Base-by-base conservation (phyloP, 306 rosid species). In the Dalbergia cultrata region DNA sequence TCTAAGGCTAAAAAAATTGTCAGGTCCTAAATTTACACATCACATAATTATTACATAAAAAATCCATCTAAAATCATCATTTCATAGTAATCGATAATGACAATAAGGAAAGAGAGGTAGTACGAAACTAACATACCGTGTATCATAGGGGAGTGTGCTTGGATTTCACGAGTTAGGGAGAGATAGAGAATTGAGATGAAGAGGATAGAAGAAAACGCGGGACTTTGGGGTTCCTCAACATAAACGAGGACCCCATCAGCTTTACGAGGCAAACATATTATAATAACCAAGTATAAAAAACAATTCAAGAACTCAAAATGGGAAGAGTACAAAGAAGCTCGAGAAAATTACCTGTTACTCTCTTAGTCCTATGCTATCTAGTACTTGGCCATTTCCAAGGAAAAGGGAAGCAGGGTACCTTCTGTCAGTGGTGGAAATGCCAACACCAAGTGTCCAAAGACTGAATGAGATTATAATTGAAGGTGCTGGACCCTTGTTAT, bases 361-460 rank as follows among this genome's bases (percentile, higher is more conserved):
- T n/a, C n/a, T n/a, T n/a, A n/a, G 73, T 67, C 97, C 97, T 1
- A 83, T 77, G 3, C 97, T 97, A 44, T 53, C 37, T 5, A 90
- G 7, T 52, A 77, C 44, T 10, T 18, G 85, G 80, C 94, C 93
- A 83, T 95, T 89, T 69, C 89, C 92, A 34, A 93, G 97, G 35
- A 88, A 66, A 68, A 95, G 86, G 50, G 87, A 87, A 79, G 82
- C 26, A 13, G 72, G 77, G 81, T 89, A 91, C 14, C 3, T 78
- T 88, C 98, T 88, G 74, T 90, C 92, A 0, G 97, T 95, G 81
- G 77, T 67, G 63, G 89, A 87, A 47, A 96, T 86, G 5, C 90
- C 98, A 18, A 87, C 97, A 35, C 92, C 85, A 0, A 91, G 67
- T 5, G 85, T 87, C 98, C 98, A 95, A 5, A 98, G 99, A 81